Percentiles rank a stretch among this genome's conserved stretches.
These are phyloP conservation scores for Termitomyces sp. DNA, from an alignment of 1,284 basidiomycete genomes.

Conservation along the genomic window DNA sequence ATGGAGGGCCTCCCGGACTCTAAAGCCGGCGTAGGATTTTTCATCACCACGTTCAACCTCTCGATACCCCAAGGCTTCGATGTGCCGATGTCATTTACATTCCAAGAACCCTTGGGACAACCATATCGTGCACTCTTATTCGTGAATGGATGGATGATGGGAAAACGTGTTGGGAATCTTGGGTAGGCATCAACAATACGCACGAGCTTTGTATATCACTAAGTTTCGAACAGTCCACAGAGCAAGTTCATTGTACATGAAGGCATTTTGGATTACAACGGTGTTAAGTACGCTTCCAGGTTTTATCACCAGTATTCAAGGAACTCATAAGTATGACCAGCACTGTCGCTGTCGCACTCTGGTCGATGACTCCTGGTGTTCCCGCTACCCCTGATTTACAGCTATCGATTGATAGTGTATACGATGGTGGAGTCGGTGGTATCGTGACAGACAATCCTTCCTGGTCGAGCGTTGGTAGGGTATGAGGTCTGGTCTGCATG, in stretches of 20 bases:
- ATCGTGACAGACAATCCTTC: constrained; percentile 55
- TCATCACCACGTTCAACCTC: constrained; percentile 66
- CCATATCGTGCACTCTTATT: constrained; percentile 72
- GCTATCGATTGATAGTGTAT: constrained; percentile 51
- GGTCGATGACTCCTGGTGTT: constrained; percentile 52
- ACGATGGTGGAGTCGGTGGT: constrained; percentile 61
- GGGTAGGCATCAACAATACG: constrained; percentile 41
- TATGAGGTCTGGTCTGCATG: constrained; percentile 4
- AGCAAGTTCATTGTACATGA: constrained; percentile 73
- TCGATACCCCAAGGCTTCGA: constrained; percentile 56
- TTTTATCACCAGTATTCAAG: not conserved
- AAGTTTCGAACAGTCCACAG: constrained; percentile 51
- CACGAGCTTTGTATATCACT: not conserved
- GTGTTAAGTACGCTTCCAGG: constrained; percentile 51
- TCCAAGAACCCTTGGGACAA: constrained; percentile 48
- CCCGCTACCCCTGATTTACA: constrained; percentile 48
- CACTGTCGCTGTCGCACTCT: constrained; percentile 67
- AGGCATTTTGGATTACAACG: constrained; percentile 68
- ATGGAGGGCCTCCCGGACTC: constrained; percentile 51
- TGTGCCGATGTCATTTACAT: constrained; percentile 63
- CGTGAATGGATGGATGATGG: constrained; percentile 86
- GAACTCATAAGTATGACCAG: constrained; percentile 31
- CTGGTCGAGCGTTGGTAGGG: constrained; percentile 45
- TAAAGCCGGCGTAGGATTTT: constrained; percentile 70
- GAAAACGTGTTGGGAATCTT: constrained; percentile 67